phyloP scores from a whole-genome alignment of 169 alveolate genomes.

The Theileria orientalis region DNA sequence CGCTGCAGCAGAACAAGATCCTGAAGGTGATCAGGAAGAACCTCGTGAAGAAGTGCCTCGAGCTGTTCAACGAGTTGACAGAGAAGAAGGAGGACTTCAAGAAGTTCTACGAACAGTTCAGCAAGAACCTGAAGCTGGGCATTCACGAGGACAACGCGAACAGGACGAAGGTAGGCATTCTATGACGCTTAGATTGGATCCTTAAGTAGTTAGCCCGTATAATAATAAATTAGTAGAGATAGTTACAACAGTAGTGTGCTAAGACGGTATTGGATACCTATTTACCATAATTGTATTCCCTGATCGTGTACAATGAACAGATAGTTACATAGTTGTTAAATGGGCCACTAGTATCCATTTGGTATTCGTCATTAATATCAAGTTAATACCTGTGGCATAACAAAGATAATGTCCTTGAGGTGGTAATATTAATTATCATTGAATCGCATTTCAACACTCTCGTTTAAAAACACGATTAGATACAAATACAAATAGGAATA shows the following conservation, averaged over 20 bases:
- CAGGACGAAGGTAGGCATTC: slow-evolving; percentile 87
- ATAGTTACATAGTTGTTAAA: no score
- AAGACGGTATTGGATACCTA: neutral
- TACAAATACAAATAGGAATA: no score
- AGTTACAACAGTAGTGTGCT: neutral
- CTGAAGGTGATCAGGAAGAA: slow-evolving; percentile 97
- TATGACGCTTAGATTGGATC: no score
- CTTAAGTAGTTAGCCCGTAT: no score
- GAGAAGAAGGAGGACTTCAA: slow-evolving; percentile 98
- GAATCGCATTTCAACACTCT: slow-evolving; percentile 29
- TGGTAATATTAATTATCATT: slow-evolving; percentile 20
- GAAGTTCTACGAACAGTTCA: slow-evolving; percentile 99
- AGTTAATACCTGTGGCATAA: slow-evolving; percentile 32
- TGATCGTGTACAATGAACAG: no score
- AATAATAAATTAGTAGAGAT: no score
- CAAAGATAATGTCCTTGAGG: slow-evolving; percentile 63
- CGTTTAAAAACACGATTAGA: slow-evolving; percentile 43
- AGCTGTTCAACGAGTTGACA: slow-evolving; percentile 95
- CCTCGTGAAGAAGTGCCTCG: slow-evolving; percentile 98
- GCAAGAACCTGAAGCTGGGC: slow-evolving; percentile 98
- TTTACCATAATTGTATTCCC: neutral
- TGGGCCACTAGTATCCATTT: no score
- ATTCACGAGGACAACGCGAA: slow-evolving; percentile 98
- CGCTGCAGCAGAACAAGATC: slow-evolving; percentile 98
- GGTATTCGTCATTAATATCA: neutral